Conservation (phyloP, 306 rosid species). For the Abrus pulchellus region DNA sequence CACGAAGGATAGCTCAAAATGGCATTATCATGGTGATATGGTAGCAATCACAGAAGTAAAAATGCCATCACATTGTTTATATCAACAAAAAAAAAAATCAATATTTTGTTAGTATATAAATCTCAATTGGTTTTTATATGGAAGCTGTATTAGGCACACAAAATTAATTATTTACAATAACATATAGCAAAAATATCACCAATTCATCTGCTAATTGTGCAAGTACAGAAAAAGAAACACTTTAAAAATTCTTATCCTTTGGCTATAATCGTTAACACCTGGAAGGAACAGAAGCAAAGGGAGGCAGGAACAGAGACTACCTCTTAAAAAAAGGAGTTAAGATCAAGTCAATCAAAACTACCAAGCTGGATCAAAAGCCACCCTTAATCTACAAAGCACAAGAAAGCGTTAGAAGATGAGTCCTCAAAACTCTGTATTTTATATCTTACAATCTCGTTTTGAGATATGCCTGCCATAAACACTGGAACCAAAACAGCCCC, state of each 20-base stretch:
- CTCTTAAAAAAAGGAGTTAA: constrained; percentile 36
- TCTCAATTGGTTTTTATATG: background rate
- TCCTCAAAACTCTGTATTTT: background rate
- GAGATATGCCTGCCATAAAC: constrained; percentile 35
- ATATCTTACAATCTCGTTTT: constrained; percentile 35
- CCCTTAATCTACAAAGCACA: constrained; percentile 51
- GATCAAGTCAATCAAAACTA: constrained; percentile 45
- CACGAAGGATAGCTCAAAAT: background rate
- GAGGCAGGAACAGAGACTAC: constrained; percentile 45
- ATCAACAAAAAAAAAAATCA: background rate
- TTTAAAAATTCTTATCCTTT: background rate
- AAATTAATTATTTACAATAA: constrained; percentile 19
- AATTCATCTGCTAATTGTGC: constrained; percentile 35
- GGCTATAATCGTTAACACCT: constrained; percentile 22
- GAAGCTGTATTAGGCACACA: background rate
- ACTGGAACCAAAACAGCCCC: constrained; percentile 6
- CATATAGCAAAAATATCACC: constrained; percentile 24
- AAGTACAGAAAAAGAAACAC: background rate
- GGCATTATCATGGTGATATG: constrained; percentile 25
- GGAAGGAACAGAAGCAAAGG: constrained; percentile 17
- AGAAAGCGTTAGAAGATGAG: constrained; percentile 37
- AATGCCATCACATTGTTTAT: constrained; percentile 5
- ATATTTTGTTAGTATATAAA: background rate
- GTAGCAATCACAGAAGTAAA: constrained; percentile 22
- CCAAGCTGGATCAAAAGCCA: constrained; percentile 50